phyloP scores from a whole-genome alignment of 1,284 basidiomycete species.

The Porodaedalea pini region DNA sequence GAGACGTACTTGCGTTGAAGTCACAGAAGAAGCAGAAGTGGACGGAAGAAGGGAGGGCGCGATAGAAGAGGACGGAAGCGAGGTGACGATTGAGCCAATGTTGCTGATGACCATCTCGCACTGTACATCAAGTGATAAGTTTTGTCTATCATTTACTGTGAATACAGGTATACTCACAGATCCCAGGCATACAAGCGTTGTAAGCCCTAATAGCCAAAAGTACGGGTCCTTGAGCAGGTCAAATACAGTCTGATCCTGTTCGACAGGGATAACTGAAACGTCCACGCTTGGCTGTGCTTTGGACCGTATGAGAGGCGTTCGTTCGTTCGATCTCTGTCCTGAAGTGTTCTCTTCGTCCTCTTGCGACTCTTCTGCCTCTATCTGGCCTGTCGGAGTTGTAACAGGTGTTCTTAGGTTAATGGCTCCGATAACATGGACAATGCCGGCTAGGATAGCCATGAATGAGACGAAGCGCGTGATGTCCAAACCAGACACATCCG shows the following conservation, averaged over 20 bases:
- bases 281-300: conserved; percentile 21
- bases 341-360: conserved; percentile 16
- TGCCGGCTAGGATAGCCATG: conserved; percentile 50
- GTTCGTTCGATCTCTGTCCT: conserved; percentile 32
- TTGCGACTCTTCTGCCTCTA: conserved; percentile 6
- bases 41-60: conserved; percentile 24
- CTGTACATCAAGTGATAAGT: conserved; percentile 33
- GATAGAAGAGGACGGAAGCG: conserved; percentile 42
- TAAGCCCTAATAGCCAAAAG: conserved; percentile 53
- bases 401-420: conserved; percentile 37
- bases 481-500: conserved; percentile 45
- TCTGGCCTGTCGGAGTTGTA: not conserved
- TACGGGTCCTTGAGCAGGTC: conserved; percentile 51
- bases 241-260: conserved; percentile 34
- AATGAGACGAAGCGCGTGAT: conserved; percentile 55
- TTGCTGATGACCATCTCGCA: conserved; percentile 80
- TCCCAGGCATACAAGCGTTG: conserved; percentile 53
- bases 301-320: conserved; percentile 38
- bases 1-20: conserved; percentile 62
- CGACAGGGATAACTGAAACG: conserved; percentile 27
- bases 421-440: conserved; percentile 52
- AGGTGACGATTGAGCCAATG: conserved; percentile 69
- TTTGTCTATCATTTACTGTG: not conserved
- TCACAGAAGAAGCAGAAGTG: conserved; percentile 33
- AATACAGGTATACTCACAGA: conserved; percentile 43